A percentile compares a stretch with the other conserved stretches of the same genome.
phyloP scores from a whole-genome alignment of 805 yeast genomes.

The Candida argentea region DNA sequence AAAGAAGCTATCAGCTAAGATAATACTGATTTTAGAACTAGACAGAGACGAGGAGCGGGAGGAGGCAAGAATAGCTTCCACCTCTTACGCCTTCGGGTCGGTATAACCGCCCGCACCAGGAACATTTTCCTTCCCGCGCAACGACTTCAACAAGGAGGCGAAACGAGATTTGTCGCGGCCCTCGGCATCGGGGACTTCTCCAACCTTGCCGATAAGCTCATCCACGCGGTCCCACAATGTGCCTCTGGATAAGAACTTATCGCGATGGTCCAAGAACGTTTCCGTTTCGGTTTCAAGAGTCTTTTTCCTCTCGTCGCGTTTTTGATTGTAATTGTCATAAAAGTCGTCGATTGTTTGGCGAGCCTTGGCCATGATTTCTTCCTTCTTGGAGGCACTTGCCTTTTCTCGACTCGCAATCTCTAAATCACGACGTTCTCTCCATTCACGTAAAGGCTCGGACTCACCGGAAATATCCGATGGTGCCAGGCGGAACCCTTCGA shows the following conservation, averaged over 20 bases:
- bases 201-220: conserved; percentile 38
- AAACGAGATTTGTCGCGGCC: conserved; percentile 62
- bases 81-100: too few species aligned
- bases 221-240: conserved; percentile 47
- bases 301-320: conserved; percentile 61
- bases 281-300: conserved; percentile 59
- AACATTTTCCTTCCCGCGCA: conserved; percentile 60
- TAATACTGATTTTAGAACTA: too few species aligned
- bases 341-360: conserved; percentile 80
- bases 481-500: conserved; percentile 19
- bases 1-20: too few species aligned
- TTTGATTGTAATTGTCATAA: conserved; percentile 81
- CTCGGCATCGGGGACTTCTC: conserved; percentile 26
- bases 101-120: conserved; percentile 73
- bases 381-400: conserved; percentile 51
- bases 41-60: too few species aligned
- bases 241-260: conserved; percentile 40
- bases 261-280: conserved; percentile 64
- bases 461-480: conserved; percentile 24
- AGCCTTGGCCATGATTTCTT: conserved; percentile 65
- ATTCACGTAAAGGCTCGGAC: conserved; percentile 46
- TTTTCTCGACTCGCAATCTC: conserved; percentile 77
- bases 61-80: too few species aligned
- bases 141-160: conserved; percentile 50
- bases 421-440: conserved; percentile 74